Conservation (phyloP, 1,284 basidiomycete genomes). For the Ceratorhiza oryzae-sativae region DNA sequence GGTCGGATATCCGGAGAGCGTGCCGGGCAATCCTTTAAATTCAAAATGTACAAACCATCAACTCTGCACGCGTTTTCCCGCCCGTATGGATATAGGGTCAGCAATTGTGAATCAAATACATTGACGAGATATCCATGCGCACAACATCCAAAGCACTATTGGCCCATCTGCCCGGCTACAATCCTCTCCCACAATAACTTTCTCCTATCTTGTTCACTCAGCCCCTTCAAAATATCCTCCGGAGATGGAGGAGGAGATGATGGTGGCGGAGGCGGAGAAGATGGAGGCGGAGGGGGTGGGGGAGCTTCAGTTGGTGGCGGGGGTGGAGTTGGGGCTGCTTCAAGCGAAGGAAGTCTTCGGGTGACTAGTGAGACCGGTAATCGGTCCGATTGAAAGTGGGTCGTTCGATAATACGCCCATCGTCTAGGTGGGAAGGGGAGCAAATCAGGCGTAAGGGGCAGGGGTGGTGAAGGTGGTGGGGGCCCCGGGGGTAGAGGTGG, state of each 20-base stretch:
- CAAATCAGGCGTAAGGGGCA: conserved; percentile 7
- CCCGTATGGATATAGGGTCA: too few relatives aligned
- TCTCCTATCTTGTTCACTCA: conserved; percentile 16
- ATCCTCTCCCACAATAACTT: conserved; percentile 25
- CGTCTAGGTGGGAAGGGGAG: conserved; percentile 49
- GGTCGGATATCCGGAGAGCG: neutral
- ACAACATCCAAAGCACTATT: neutral
- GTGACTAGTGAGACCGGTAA: conserved; percentile 63
- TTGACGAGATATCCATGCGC: neutral
- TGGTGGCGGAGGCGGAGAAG: neutral
- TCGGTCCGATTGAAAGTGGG: conserved; percentile 63
- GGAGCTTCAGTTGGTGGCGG: conserved; percentile 45
- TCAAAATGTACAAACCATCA: too few relatives aligned
- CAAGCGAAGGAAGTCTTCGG: conserved; percentile 52
- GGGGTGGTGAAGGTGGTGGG: neutral
- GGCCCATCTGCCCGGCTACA: neutral
- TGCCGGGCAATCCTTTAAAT: neutral
- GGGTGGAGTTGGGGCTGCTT: conserved; percentile 48
- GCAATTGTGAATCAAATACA: neutral
- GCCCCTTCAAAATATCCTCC: neutral
- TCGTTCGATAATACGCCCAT: conserved; percentile 69
- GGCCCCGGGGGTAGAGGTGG: conserved; percentile 4
- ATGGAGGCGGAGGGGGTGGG: conserved; percentile 47
- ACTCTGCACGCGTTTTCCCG: too few relatives aligned
- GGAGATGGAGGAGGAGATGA: neutral